Percentiles rank a stretch among this genome's conserved stretches.
These are phyloP conservation scores for Phaeomoniella chlamydospora DNA, from an alignment of 2,329 filamentous ascomycete genomes.

Conservation along the genomic window DNA sequence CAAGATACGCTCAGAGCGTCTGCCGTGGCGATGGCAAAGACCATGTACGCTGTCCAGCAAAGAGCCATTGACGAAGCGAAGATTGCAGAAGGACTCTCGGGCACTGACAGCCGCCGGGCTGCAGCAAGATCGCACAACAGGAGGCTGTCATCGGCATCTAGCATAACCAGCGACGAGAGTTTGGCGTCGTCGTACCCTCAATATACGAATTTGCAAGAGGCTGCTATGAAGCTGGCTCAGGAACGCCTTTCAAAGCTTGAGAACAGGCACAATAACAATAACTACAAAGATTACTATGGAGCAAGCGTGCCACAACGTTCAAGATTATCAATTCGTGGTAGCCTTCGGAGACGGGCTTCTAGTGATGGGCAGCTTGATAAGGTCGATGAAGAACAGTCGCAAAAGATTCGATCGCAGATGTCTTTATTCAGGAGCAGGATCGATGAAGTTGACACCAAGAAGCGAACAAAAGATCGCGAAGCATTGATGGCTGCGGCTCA, in stretches of 20 bases:
- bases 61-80: conserved; percentile 38
- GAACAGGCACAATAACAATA: conserved; percentile 50
- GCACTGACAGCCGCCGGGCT: conserved; percentile 19
- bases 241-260: conserved; percentile 71
- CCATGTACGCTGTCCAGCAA: conserved; percentile 65
- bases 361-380: conserved; percentile 48
- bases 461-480: conserved; percentile 61
- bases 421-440: conserved; percentile 56
- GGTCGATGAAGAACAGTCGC: conserved; percentile 53
- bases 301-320: conserved; percentile 35
- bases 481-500: conserved; percentile 64
- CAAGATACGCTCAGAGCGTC: conserved; percentile 65
- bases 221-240: conserved; percentile 72
- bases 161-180: conserved; percentile 3
- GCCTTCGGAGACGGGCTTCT: conserved; percentile 47
- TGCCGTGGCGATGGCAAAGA: conserved; percentile 76
- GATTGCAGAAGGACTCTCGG: conserved; percentile 11
- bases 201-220: conserved; percentile 56
- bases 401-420: conserved; percentile 66
- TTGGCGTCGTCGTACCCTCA: conserved; percentile 4
- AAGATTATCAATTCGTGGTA: conserved; percentile 38
- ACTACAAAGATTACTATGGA: conserved; percentile 67
- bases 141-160: conserved; percentile 11
- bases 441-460: conserved; percentile 55
- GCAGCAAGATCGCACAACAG: conserved; percentile 18